Percentiles rank a stretch among this genome's conserved stretches.
These are phyloP conservation scores for Mrakia frigida DNA, from an alignment of 768 basidiomycete species.

Conservation along the genomic window DNA sequence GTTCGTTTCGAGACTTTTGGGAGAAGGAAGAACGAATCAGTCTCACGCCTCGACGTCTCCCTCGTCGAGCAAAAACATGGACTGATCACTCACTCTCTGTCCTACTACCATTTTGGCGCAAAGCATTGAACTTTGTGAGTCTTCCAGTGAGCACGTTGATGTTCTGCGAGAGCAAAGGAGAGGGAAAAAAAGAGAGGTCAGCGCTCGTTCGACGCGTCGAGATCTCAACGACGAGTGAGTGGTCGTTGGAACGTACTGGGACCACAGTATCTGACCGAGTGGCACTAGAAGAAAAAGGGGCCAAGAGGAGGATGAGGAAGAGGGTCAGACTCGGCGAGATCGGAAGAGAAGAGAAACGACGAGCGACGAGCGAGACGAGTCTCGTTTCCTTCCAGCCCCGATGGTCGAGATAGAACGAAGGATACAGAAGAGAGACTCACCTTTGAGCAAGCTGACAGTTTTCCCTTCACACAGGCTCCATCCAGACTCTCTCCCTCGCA, in stretches of 20 bases:
- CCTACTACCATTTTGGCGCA: background rate
- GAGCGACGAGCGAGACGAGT: background rate
- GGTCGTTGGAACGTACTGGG: background rate
- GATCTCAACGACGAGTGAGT: background rate
- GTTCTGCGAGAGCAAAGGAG: background rate
- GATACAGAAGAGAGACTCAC: background rate
- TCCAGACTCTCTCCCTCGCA: background rate
- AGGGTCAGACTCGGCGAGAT: background rate
- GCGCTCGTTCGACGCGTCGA: background rate
- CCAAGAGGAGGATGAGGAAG: background rate
- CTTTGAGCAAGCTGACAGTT: background rate
- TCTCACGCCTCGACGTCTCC: too few relatives aligned
- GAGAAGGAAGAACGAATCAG: too few relatives aligned
- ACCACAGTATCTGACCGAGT: conserved; percentile 1
- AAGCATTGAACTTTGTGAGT: background rate
- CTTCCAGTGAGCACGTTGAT: conserved; percentile 9
- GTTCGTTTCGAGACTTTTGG: too few relatives aligned
- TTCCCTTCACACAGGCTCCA: background rate
- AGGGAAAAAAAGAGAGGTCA: background rate
- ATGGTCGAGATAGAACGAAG: too few relatives aligned
- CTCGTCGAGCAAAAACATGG: too few relatives aligned
- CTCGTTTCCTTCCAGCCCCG: too few relatives aligned
- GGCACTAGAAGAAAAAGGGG: background rate
- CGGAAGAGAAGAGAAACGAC: background rate
- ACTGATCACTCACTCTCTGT: too few relatives aligned